Base-by-base conservation (phyloP, 2,329 filamentous ascomycete genomes). In the Cladosporium oxysporum region DNA sequence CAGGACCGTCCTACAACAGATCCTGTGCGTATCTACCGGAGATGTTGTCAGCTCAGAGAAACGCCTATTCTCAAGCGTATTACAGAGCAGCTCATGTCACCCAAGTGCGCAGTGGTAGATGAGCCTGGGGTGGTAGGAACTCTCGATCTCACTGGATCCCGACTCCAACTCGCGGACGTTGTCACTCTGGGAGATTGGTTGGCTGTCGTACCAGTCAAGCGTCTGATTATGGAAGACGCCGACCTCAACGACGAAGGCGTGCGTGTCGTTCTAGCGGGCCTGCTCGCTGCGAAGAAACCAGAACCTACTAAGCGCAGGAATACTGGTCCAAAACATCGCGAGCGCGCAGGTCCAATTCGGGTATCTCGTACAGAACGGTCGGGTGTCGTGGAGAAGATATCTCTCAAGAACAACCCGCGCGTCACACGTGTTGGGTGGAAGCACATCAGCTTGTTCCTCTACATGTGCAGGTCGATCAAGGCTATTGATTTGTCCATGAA, bases 31-130 rank as follows among this genome's bases (percentile, higher is more conserved):
- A 96, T 99, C 73, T 99, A 99, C 78, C 87, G 94, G 70, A 86
- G 95, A 74, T 98, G 95, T 76, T 98, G 95, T 76, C 94, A 98
- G 75, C 82, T 99, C 33, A 87, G 95, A 66, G 95, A 98, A 79
- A 96, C 93, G 0, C 92, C 93, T 0, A 93, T 97, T 62, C 82
- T 98, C 23, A 96, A 96, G 77, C 92, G 91, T 73, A 90, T 99
- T 57, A 94, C 92, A 0, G 92, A 96, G 73, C 93, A 97, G 77
- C 89, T 99, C 5, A 87, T 87, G 44, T 87, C 89, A 44, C 84
- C 89, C 1, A 84, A 86, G n/a, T 90, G 90, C 59, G 87, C 84
- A 33, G 83, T 88, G 11, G 78, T 85, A 1, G 83, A 83, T 64
- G 82, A 88, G 52, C 87, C 88, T 0, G 93, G 93, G n/a, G 85